Conservation (phyloP, 805 yeast species). For the Candida michaelii region DNA sequence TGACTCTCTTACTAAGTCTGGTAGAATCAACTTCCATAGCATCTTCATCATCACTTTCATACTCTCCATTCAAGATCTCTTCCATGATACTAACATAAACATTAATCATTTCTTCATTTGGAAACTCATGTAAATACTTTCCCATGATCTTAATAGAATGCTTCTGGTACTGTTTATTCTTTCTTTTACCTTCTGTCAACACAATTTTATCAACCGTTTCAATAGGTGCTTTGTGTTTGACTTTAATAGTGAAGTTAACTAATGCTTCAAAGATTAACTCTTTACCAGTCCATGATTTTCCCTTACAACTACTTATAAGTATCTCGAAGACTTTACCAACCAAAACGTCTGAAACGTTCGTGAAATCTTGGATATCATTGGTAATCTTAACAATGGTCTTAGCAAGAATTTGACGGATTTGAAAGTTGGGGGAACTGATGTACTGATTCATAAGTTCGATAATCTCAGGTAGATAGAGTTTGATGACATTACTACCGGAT, state of each 20-base stretch:
- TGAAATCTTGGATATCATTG: slow-evolving; percentile 38
- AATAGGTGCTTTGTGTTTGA: slow-evolving; percentile 38
- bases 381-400: slow-evolving; percentile 57
- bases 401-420: slow-evolving; percentile 69
- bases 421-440: slow-evolving; percentile 58
- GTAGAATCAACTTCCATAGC: slow-evolving; percentile 22
- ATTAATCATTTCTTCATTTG: slow-evolving; percentile 34
- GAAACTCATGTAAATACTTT: slow-evolving; percentile 42
- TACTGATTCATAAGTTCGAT: slow-evolving; percentile 48
- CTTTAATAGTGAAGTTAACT: slow-evolving; percentile 53
- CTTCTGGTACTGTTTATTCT: slow-evolving; percentile 62
- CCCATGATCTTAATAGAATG: slow-evolving; percentile 56
- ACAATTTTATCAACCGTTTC: slow-evolving; percentile 45
- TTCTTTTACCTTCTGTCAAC: slow-evolving; percentile 61
- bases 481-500: slow-evolving; percentile 73
- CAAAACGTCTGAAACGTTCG: slow-evolving; percentile 21
- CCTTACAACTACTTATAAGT: slow-evolving; percentile 61
- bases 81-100: slow-evolving; percentile 38
- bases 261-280: slow-evolving; percentile 72
- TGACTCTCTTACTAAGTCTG: slow-evolving; percentile 10
- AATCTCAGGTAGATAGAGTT: slow-evolving; percentile 70
- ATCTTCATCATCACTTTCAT: slow-evolving; percentile 27
- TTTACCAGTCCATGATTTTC: slow-evolving; percentile 88
- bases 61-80: slow-evolving; percentile 37
- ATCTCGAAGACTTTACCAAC: slow-evolving; percentile 44